Conservation (phyloP, 208 protist species). For the Leishmania major region DNA sequence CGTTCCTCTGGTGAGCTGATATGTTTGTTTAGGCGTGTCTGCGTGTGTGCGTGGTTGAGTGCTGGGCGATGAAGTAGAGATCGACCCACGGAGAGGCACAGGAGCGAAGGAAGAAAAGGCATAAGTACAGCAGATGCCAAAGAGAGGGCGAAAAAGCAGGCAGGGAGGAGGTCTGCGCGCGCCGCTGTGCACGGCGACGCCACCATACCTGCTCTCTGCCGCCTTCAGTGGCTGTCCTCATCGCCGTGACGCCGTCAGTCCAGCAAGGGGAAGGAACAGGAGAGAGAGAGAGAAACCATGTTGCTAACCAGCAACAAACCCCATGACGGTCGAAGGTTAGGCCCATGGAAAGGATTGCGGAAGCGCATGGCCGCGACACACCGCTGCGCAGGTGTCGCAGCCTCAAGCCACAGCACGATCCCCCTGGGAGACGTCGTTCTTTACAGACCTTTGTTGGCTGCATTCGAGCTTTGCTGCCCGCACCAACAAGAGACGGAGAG, state of each 20-base stretch:
- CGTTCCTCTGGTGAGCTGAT: not conserved
- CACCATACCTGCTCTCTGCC: not conserved
- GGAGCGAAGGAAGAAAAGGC: not conserved
- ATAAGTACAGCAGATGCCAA: not conserved
- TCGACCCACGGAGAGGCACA: conserved; percentile 1
- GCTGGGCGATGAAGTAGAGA: not conserved
- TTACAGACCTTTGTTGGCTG: not conserved
- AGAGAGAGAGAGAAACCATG: not conserved
- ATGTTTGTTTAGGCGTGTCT: not conserved
- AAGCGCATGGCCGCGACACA: not conserved
- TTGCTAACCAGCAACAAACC: not conserved
- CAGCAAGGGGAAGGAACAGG: not conserved
- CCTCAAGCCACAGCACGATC: not conserved
- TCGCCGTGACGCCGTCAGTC: not conserved
- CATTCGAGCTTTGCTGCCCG: not conserved
- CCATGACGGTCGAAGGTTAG: not conserved
- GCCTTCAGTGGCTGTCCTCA: not conserved
- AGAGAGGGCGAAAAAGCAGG: not conserved
- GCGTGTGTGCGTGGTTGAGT: not conserved
- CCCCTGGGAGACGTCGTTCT: not conserved
- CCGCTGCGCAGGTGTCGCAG: not conserved
- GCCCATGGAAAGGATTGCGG: not conserved
- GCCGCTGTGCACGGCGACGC: not conserved
- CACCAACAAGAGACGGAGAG: not conserved
- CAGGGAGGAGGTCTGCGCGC: not conserved